A percentile compares a stretch with the other conserved stretches of the same genome.
These are phyloP conservation scores for Hordeum vulgare DNA, from an alignment of 176 grass and related monocot species.

Conservation along the genomic window DNA sequence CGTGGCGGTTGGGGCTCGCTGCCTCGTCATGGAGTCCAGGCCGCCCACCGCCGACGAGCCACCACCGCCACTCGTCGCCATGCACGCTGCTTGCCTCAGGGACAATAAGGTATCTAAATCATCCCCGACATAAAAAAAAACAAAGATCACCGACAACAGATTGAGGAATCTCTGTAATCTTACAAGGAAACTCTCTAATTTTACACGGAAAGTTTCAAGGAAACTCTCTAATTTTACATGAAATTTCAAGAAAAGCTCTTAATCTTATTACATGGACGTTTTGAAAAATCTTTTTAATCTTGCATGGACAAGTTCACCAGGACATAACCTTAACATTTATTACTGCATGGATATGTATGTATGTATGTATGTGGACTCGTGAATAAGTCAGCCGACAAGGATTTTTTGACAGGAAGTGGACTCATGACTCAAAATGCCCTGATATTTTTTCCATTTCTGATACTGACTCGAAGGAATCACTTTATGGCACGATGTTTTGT, in stretches of 20 bases:
- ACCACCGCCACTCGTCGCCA: constrained; percentile 55
- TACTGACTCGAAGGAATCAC: constrained; percentile 12
- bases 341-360: constrained; percentile 17
- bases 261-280: constrained; percentile 15
- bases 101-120: constrained; percentile 98
- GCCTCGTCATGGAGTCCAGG: constrained; percentile 92
- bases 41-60: constrained; percentile 40
- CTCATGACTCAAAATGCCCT: constrained; percentile 21
- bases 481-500: neutral
- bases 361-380: neutral
- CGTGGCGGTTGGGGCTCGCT: constrained; percentile 52
- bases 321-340: constrained; percentile 18
- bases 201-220: constrained; percentile 15
- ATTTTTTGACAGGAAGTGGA: constrained; percentile 31
- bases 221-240: constrained; percentile 13
- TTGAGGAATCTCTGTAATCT: constrained; percentile 30
- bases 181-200: constrained; percentile 20
- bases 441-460: constrained; percentile 23
- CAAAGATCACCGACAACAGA: constrained; percentile 5
- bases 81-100: constrained; percentile 82
- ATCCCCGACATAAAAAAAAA: constrained; percentile 46
- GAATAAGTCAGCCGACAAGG: neutral
- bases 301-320: constrained; percentile 15
- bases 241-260: neutral
- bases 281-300: neutral